A percentile compares a stretch with the other conserved stretches of the same genome.
Evolutionary conservation across 257 asterid species (phyloP).

Genomic region (Nyctanthes arbortristis): DNA sequence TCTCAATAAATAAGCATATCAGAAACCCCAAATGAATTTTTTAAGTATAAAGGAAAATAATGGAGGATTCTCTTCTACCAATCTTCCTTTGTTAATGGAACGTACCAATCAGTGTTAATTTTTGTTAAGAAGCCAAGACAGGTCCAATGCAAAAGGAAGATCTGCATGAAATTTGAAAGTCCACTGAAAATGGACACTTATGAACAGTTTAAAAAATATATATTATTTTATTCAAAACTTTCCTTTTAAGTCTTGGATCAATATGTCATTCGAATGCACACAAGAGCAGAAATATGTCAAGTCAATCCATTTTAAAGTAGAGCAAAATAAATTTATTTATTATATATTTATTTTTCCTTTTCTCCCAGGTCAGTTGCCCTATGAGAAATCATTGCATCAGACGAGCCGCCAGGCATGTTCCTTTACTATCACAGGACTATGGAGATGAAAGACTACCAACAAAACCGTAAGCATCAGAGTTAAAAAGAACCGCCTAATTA

Average conservation of each 20-base stretch:
- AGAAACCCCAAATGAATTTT: slow-evolving; percentile 12
- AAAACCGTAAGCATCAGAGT: too few relatives aligned
- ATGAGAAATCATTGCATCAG: too few relatives aligned
- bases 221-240: background rate
- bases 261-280: slow-evolving; percentile 3
- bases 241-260: slow-evolving; percentile 3
- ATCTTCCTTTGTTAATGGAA: background rate
- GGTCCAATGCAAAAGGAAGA: background rate
- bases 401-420: background rate
- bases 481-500: too few relatives aligned
- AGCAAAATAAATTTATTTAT: too few relatives aligned
- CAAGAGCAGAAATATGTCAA: background rate
- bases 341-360: too few relatives aligned
- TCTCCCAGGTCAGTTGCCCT: background rate
- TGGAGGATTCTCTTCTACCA: background rate
- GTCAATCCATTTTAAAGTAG: background rate
- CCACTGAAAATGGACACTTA: background rate
- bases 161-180: background rate
- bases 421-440: background rate
- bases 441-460: background rate
- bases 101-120: background rate
- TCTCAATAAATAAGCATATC: slow-evolving; percentile 2
- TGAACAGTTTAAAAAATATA: background rate
- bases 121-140: background rate
- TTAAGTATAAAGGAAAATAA: background rate